These are phyloP conservation scores for Arthrobotrys entomopaga DNA, from an alignment of 2,329 filamentous ascomycete genomes.

Conservation along the genomic window DNA sequence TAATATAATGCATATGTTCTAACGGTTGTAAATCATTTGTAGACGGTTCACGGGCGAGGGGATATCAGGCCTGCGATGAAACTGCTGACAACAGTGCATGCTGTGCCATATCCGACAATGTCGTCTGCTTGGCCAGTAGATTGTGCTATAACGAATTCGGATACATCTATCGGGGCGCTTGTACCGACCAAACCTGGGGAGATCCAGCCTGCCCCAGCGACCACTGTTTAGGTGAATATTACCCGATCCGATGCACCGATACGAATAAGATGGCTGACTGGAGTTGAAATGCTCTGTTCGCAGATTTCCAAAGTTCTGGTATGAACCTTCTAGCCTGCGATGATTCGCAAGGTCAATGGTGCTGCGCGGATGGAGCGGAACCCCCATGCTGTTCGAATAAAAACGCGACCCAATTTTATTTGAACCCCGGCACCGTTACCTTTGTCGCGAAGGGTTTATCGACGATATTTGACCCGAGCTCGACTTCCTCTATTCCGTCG, in stretches of 20 bases:
- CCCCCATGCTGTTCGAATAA: constrained; percentile 32
- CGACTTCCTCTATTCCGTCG: background rate
- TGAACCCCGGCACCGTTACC: constrained; percentile 37
- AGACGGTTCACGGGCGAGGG: constrained; percentile 23
- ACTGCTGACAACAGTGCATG: constrained; percentile 29
- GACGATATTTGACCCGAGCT: background rate
- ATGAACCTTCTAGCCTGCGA: constrained; percentile 50
- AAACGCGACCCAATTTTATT: constrained; percentile 21
- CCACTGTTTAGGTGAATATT: constrained; percentile 16
- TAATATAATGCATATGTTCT: background rate
- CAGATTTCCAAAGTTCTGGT: constrained; percentile 1
- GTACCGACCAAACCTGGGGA: constrained; percentile 30
- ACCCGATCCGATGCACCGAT: background rate
- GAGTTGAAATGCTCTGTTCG: background rate
- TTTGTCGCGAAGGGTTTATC: constrained; percentile 23
- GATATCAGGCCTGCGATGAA: constrained; percentile 15
- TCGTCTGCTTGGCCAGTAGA: constrained; percentile 40
- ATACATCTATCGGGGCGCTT: constrained; percentile 45
- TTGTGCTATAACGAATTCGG: constrained; percentile 34
- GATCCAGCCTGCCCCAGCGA: constrained; percentile 27
- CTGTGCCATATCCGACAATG: constrained; percentile 31
- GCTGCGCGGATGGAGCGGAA: constrained; percentile 32
- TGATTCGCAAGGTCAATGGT: constrained; percentile 37
- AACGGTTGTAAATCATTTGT: background rate
- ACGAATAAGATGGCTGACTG: background rate